Conservation (phyloP, 306 rosid genomes). For the Pyrus communis region DNA sequence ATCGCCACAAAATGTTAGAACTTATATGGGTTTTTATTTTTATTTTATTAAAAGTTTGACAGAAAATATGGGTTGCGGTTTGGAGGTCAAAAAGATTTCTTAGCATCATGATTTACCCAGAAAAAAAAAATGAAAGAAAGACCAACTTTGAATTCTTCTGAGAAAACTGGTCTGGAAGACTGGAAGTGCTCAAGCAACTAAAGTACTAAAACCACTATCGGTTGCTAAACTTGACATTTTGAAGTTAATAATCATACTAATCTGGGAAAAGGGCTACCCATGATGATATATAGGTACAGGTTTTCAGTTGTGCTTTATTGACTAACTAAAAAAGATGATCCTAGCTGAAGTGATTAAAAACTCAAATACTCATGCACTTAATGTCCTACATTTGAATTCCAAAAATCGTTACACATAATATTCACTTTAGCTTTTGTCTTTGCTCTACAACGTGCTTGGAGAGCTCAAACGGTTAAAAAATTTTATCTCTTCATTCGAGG, state of each 20-base stretch:
- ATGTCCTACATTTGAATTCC: not conserved
- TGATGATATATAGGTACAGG: not conserved
- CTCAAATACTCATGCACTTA: not conserved
- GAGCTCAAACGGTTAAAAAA: too few species aligned
- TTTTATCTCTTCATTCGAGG: too few species aligned
- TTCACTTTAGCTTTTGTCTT: not conserved
- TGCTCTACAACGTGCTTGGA: too few species aligned
- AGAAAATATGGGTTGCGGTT: not conserved
- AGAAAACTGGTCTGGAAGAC: not conserved
- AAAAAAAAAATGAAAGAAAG: not conserved
- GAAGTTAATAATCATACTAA: constrained; percentile 11
- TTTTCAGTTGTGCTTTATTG: not conserved
- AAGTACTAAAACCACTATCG: not conserved
- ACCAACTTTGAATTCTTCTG: not conserved
- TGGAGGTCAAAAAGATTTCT: constrained; percentile 22
- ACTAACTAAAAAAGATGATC: not conserved
- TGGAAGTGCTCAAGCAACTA: constrained; percentile 1
- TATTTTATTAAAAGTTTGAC: not conserved
- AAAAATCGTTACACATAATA: not conserved
- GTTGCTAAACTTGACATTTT: constrained; percentile 10
- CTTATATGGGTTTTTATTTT: not conserved
- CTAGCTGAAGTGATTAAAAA: not conserved
- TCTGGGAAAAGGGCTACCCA: not conserved
- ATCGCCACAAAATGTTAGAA: constrained; percentile 2
- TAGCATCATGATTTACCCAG: constrained; percentile 2